Conservation (phyloP, 192 early-diverging fungal genomes). For the Gryganskiella cystojenkinii region DNA sequence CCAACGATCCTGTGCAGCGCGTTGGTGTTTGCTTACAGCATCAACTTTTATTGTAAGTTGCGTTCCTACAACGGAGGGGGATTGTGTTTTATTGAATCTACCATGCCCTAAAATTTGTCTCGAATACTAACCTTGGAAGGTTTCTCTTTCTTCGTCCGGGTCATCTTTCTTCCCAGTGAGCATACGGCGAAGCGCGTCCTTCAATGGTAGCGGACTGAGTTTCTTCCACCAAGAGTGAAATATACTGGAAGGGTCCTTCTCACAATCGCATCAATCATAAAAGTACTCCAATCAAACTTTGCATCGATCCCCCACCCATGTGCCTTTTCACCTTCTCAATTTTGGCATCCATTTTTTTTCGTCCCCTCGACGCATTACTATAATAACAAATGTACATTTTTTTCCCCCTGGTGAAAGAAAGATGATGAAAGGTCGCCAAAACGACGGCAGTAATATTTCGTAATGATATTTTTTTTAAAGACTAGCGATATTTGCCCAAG, state of each 20-base stretch:
- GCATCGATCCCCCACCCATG: background rate
- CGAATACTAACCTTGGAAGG: no score
- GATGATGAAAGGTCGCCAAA: no score
- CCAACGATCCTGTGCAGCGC: conserved; percentile 75
- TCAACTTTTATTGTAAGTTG: conserved; percentile 70
- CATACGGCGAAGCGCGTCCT: background rate
- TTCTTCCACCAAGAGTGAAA: conserved; percentile 5
- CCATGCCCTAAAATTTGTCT: no score
- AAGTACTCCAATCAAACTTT: background rate
- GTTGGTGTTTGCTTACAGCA: conserved; percentile 69
- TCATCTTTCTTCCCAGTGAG: conserved; percentile 3
- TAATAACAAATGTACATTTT: background rate
- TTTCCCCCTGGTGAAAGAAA: no score
- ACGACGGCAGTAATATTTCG: no score
- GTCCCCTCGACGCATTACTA: no score
- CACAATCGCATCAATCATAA: background rate
- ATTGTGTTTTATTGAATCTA: background rate
- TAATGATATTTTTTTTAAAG: no score
- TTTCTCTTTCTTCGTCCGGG: background rate
- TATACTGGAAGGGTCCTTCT: no score
- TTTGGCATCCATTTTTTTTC: background rate
- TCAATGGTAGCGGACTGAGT: background rate
- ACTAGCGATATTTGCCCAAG: no score
- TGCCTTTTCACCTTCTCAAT: background rate
- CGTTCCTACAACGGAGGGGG: no score